Percentiles rank a stretch among this genome's conserved stretches.
These are phyloP conservation scores for Plasmodium coatneyi DNA, from an alignment of 169 alveolate species.

Conservation along the genomic window DNA sequence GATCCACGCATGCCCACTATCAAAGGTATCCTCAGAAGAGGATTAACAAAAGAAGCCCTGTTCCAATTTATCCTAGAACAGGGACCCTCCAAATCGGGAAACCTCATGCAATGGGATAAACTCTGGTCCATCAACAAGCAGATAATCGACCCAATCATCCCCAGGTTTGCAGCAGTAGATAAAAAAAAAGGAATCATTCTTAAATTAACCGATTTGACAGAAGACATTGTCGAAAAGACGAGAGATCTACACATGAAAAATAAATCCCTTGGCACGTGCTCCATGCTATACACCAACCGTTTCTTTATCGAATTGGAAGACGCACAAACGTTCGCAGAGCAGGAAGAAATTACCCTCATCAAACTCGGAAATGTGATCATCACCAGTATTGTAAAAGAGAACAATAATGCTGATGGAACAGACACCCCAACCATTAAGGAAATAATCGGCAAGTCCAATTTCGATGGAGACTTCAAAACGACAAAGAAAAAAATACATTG, in stretches of 20 bases:
- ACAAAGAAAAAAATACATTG: slow-evolving; percentile 95
- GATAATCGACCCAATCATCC: slow-evolving; percentile 94
- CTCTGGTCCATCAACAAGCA: slow-evolving; percentile 98
- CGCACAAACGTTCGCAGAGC: slow-evolving; percentile 89
- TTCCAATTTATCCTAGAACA: slow-evolving; percentile 96
- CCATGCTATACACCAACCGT: slow-evolving; percentile 81
- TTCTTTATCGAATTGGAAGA: slow-evolving; percentile 93
- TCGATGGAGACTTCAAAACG: slow-evolving; percentile 92
- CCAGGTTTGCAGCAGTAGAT: slow-evolving; percentile 95
- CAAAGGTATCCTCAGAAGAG: slow-evolving; percentile 98
- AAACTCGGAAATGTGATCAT: slow-evolving; percentile 95
- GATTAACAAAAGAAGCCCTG: slow-evolving; percentile 97
- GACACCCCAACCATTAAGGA: slow-evolving; percentile 76
- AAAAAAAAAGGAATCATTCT: slow-evolving; percentile 69
- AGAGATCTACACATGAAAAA: slow-evolving; percentile 95
- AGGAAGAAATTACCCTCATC: slow-evolving; percentile 97
- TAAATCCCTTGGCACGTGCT: slow-evolving; percentile 91
- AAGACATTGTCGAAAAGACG: slow-evolving; percentile 78
- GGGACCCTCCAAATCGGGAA: slow-evolving; percentile 97
- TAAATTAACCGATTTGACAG: slow-evolving; percentile 74
- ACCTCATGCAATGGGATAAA: slow-evolving; percentile 99
- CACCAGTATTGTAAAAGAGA: slow-evolving; percentile 64
- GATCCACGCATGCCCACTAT: slow-evolving; percentile 99
- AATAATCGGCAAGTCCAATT: slow-evolving; percentile 86
- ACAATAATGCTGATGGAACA: slow-evolving; percentile 76